Conservation (phyloP, 306 rosid species). For the Cicer bijugum region DNA sequence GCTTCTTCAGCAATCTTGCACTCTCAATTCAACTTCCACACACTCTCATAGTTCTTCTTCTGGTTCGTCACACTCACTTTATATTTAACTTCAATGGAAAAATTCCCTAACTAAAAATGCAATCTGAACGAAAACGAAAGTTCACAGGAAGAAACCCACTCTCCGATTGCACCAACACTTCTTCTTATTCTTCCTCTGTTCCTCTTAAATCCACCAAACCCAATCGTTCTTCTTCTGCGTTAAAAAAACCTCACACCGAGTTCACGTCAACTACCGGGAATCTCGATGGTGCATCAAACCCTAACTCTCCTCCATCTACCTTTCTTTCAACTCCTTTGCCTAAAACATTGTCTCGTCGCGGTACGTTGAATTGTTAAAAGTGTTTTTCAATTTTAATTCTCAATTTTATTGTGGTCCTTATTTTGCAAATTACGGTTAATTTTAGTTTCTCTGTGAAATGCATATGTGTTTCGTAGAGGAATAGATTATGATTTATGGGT, state of each 20-base stretch:
- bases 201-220: constrained; percentile 46
- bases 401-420: background rate
- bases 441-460: background rate
- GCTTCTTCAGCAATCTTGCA: constrained; percentile 21
- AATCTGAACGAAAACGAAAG: constrained; percentile 44
- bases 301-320: constrained; percentile 37
- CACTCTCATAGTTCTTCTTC: background rate
- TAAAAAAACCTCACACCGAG: constrained; percentile 1
- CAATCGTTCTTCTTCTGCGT: background rate
- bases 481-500: background rate
- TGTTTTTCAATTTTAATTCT: background rate
- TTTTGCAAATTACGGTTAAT: background rate
- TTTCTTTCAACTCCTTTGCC: constrained; percentile 40
- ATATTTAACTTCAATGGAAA: background rate
- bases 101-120: constrained; percentile 45
- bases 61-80: no score
- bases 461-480: background rate
- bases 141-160: constrained; percentile 59
- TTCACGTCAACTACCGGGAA: background rate
- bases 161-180: constrained; percentile 67
- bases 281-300: constrained; percentile 35
- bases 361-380: constrained; percentile 12
- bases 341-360: constrained; percentile 30
- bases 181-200: constrained; percentile 40
- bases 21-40: background rate